A percentile compares a stretch with the other conserved stretches of the same genome.
These are phyloP conservation scores for Bisporella sp. DNA, from an alignment of 2,329 filamentous ascomycete genomes.

Conservation along the genomic window DNA sequence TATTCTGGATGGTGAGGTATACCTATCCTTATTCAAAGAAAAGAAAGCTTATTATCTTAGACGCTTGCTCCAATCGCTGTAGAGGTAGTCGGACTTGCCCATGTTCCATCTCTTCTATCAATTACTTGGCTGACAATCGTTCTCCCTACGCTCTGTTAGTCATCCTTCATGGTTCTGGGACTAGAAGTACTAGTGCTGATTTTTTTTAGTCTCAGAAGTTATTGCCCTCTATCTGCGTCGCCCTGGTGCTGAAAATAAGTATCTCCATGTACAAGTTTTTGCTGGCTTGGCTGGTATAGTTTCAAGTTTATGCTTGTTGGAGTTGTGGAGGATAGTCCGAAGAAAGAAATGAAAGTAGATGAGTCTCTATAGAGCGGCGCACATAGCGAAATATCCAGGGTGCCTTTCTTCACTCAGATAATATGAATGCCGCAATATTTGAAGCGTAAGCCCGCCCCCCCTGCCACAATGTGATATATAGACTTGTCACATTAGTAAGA, in stretches of 20 bases:
- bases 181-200: background rate
- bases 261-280: conserved; percentile 33
- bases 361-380: too few species aligned
- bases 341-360: too few species aligned
- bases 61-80: conserved; percentile 33
- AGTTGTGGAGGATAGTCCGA: background rate
- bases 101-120: conserved; percentile 33
- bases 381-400: too few species aligned
- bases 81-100: conserved; percentile 32
- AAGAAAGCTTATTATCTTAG: conserved; percentile 9
- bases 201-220: conserved; percentile 28
- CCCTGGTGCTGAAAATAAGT: conserved; percentile 18
- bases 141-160: conserved; percentile 29
- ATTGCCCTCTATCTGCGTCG: conserved; percentile 34
- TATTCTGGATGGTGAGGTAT: conserved; percentile 38
- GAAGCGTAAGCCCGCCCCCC: too few species aligned
- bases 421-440: too few species aligned
- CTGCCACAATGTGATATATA: too few species aligned
- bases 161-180: background rate
- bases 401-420: too few species aligned
- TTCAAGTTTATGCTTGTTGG: conserved; percentile 15
- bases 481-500: too few species aligned
- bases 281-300: conserved; percentile 29
- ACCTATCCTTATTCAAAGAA: background rate
- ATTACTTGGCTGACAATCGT: conserved; percentile 31